Evolutionary conservation across 768 basidiomycete genomes (phyloP).

Genomic region (Trametes cinnabarina): DNA sequence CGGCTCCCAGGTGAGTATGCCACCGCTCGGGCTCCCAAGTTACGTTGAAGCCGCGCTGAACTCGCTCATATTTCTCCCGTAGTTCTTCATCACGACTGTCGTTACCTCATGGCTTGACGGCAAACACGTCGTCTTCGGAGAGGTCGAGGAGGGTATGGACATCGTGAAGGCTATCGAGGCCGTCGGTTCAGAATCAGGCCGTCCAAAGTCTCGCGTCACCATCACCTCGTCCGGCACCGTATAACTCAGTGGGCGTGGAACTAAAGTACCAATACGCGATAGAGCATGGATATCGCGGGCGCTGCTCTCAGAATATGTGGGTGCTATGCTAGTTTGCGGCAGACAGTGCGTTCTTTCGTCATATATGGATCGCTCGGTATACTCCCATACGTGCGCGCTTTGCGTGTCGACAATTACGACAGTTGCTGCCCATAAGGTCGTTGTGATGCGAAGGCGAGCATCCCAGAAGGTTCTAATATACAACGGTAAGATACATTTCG

Average conservation of each 20-base stretch:
- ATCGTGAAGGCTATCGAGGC: conserved; percentile 61
- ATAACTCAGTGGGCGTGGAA: neutral
- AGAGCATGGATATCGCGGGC: neutral
- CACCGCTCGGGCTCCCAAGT: too few species aligned
- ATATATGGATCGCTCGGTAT: too few species aligned
- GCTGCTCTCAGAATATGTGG: neutral
- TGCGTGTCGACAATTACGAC: too few species aligned
- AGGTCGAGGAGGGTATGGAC: conserved; percentile 62
- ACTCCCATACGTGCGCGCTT: too few species aligned
- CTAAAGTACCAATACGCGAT: neutral
- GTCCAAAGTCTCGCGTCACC: conserved; percentile 23
- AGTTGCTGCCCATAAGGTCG: too few species aligned
- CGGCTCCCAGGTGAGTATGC: conserved; percentile 77
- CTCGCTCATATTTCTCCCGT: neutral
- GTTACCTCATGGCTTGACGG: conserved; percentile 70
- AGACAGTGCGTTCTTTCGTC: conserved; percentile 3
- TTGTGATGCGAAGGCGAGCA: too few species aligned
- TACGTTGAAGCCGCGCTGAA: too few species aligned
- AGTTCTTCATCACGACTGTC: conserved; percentile 81
- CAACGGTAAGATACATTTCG: neutral
- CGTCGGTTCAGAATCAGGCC: conserved; percentile 29
- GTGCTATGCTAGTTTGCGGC: neutral
- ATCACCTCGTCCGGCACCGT: conserved; percentile 25
- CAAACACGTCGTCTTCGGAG: conserved; percentile 71
- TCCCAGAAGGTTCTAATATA: neutral